These are phyloP conservation scores for Blastomyces gilchristii DNA, from an alignment of 2,329 filamentous ascomycete genomes.

Conservation along the genomic window DNA sequence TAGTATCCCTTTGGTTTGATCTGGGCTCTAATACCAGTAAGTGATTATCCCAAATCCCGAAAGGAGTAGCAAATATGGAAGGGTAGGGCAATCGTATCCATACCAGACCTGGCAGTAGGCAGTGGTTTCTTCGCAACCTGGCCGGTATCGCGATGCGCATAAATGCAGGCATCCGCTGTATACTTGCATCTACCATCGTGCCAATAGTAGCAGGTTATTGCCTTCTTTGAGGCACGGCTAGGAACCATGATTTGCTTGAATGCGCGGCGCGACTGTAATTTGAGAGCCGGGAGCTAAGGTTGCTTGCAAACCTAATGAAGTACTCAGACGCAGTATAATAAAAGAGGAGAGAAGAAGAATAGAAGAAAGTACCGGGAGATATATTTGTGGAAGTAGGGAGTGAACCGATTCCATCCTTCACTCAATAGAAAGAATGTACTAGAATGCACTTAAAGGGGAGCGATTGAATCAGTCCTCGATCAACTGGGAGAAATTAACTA, in stretches of 20 bases:
- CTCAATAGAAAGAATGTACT: neutral
- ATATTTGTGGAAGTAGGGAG: neutral
- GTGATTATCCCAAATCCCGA: neutral
- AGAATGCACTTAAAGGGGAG: neutral
- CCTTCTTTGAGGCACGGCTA: slow-evolving; percentile 16
- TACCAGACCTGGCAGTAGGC: slow-evolving; percentile 9
- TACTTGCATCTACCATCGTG: slow-evolving; percentile 20
- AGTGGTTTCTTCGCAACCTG: slow-evolving; percentile 15
- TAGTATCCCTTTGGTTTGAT: neutral
- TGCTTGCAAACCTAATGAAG: neutral
- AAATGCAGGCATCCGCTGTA: slow-evolving; percentile 20
- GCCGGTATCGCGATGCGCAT: slow-evolving; percentile 23
- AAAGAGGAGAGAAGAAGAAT: neutral
- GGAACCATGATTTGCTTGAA: neutral
- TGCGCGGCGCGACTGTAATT: neutral
- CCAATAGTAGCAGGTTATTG: slow-evolving; percentile 27
- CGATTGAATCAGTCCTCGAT: neutral
- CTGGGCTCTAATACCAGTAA: neutral
- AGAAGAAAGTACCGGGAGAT: neutral
- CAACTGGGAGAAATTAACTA: neutral
- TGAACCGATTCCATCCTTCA: neutral
- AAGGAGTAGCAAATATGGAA: neutral
- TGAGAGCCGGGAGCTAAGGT: neutral
- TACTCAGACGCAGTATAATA: neutral
- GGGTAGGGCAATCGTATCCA: neutral